Evolutionary conservation across 352 stramenopile genomes (phyloP).

Genomic region (Phytophthora colocasiae): DNA sequence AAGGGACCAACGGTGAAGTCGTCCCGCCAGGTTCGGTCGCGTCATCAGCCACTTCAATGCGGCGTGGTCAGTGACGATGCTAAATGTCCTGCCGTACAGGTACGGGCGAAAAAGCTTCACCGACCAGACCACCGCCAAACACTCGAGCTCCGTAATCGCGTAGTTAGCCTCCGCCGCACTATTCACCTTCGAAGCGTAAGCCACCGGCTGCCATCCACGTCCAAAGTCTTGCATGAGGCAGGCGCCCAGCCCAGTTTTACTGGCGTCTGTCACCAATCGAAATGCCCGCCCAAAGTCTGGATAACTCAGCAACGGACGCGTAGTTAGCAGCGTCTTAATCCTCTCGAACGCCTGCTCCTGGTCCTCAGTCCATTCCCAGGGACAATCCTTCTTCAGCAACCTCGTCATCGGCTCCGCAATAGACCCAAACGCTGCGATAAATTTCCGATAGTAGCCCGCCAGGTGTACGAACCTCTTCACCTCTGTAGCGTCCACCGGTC

Average conservation of each 20-base stretch:
- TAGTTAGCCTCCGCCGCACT: background rate
- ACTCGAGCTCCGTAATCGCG: background rate
- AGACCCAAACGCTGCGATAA: background rate
- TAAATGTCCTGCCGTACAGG: background rate
- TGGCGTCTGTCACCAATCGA: conserved; percentile 1
- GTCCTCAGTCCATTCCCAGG: background rate
- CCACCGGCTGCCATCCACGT: no score
- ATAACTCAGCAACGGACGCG: background rate
- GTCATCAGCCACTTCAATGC: conserved; percentile 3
- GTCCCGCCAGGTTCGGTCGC: background rate
- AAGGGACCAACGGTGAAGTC: background rate
- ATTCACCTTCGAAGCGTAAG: background rate
- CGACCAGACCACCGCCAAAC: background rate
- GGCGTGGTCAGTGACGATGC: background rate
- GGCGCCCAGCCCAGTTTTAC: background rate
- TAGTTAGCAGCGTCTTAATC: background rate
- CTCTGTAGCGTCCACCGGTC: background rate
- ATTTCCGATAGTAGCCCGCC: background rate
- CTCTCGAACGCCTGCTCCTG: background rate
- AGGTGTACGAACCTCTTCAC: conserved; percentile 2
- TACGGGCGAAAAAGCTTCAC: background rate
- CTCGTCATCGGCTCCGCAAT: background rate
- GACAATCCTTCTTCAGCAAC: background rate
- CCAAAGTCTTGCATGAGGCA: conserved; percentile 1
- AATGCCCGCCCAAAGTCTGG: background rate